Percentiles rank a stretch among this genome's conserved stretches.
phyloP scores from a whole-genome alignment of 2,329 filamentous ascomycete genomes.

The Macrophomina pseudophaseolina region DNA sequence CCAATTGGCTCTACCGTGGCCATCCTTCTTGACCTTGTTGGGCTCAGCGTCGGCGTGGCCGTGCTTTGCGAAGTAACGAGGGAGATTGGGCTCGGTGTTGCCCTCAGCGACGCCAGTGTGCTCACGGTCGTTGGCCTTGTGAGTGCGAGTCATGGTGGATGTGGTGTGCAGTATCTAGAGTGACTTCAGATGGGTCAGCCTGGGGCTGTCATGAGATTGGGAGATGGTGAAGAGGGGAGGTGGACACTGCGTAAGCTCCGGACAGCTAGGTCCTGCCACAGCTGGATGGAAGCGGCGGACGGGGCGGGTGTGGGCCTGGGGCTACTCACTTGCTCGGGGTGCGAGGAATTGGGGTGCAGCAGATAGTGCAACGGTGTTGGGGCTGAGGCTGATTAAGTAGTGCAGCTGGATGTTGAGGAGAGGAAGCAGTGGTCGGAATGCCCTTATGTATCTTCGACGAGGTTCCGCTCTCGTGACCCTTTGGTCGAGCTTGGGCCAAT shows the following conservation, averaged over 20 bases:
- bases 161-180: conserved; percentile 45
- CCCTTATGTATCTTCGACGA: conserved; percentile 26
- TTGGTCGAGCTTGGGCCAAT: conserved; percentile 24
- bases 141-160: conserved; percentile 80
- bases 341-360: background rate
- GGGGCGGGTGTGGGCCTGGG: background rate
- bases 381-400: conserved; percentile 11
- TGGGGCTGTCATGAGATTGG: conserved; percentile 28
- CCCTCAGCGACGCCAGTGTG: conserved; percentile 80
- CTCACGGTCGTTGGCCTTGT: conserved; percentile 94
- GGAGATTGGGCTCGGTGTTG: conserved; percentile 73
- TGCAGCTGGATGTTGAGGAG: background rate
- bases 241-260: conserved; percentile 26
- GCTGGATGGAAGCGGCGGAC: conserved; percentile 9
- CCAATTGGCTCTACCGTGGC: conserved; percentile 92
- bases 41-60: conserved; percentile 83
- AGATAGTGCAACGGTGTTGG: background rate
- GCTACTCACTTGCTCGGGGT: background rate
- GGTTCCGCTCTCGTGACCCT: conserved; percentile 28
- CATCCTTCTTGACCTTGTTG: conserved; percentile 96
- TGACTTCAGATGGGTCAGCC: background rate
- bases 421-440: conserved; percentile 25
- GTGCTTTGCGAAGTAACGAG: conserved; percentile 90
- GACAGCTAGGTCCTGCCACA: conserved; percentile 20
- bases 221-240: conserved; percentile 20